These are phyloP conservation scores for Botrytis cinerea DNA, from an alignment of 2,329 filamentous ascomycete genomes.

Conservation along the genomic window DNA sequence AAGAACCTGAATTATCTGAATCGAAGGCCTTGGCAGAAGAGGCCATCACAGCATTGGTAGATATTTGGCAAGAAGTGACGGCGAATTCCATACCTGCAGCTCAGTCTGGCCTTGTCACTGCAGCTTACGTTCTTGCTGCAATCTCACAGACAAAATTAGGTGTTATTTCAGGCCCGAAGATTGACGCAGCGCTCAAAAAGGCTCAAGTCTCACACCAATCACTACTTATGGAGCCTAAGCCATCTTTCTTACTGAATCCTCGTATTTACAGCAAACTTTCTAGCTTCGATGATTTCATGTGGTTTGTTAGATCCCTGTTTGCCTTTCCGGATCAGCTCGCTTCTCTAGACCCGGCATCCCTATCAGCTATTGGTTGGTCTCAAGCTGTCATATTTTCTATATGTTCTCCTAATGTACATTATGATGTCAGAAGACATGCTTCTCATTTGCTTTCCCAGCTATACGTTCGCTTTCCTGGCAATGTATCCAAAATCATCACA, in stretches of 20 bases:
- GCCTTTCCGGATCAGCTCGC: conserved; percentile 58
- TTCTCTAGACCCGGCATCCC: conserved; percentile 48
- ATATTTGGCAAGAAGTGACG: conserved; percentile 75
- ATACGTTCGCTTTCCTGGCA: conserved; percentile 60
- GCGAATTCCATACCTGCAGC: conserved; percentile 76
- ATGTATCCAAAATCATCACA: conserved; percentile 65
- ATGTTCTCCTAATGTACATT: conserved; percentile 61
- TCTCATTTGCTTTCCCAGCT: conserved; percentile 61
- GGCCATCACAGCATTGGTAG: conserved; percentile 57
- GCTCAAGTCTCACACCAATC: conserved; percentile 64
- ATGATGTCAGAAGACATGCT: conserved; percentile 64
- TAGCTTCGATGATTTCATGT: conserved; percentile 72
- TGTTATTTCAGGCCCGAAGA: conserved; percentile 56
- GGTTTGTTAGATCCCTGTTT: conserved; percentile 72
- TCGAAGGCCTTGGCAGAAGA: conserved; percentile 56
- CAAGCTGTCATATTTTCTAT: conserved; percentile 82
- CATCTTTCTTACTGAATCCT: conserved; percentile 82
- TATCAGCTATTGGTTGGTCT: conserved; percentile 72
- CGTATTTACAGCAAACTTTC: conserved; percentile 81
- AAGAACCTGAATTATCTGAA: conserved; percentile 50
- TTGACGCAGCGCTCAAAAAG: conserved; percentile 60
- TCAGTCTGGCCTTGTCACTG: conserved; percentile 80
- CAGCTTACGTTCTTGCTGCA: conserved; percentile 72
- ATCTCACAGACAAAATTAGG: conserved; percentile 58
- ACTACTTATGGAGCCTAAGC: conserved; percentile 72